phyloP scores from a whole-genome alignment of 1,284 basidiomycete species.

The Fistulinella cinereoalba region DNA sequence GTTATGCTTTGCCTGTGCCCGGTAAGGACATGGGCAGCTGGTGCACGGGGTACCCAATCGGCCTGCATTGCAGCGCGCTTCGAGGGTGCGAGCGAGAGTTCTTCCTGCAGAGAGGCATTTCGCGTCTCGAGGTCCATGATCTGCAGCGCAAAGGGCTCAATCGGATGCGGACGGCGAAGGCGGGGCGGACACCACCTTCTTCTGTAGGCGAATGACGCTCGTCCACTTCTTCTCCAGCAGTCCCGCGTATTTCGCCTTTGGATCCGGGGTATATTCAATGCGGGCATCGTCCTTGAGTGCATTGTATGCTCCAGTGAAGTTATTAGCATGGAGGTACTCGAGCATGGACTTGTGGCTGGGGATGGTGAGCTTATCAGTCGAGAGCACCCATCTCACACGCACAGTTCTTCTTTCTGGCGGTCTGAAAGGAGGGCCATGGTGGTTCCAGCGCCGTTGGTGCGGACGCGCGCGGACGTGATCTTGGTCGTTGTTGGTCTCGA shows the following conservation, averaged over 20 bases:
- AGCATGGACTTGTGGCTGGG: slow-evolving; percentile 81
- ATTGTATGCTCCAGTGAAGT: slow-evolving; percentile 61
- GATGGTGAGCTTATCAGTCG: slow-evolving; percentile 13
- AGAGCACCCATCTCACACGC: slow-evolving; percentile 32
- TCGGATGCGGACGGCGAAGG: slow-evolving; percentile 5
- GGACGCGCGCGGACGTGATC: slow-evolving; percentile 10
- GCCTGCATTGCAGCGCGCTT: slow-evolving; percentile 52
- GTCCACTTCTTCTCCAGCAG: slow-evolving; percentile 96
- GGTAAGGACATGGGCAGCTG: slow-evolving; percentile 74
- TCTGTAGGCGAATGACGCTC: slow-evolving; percentile 87
- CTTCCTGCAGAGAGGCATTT: slow-evolving; percentile 76
- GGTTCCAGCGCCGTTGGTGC: slow-evolving; percentile 12
- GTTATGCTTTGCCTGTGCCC: slow-evolving; percentile 82
- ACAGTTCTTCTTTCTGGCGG: slow-evolving; percentile 83
- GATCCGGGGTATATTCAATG: slow-evolving; percentile 72
- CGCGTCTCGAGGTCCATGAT: slow-evolving; percentile 88
- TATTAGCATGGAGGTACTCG: slow-evolving; percentile 73
- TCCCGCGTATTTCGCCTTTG: slow-evolving; percentile 80
- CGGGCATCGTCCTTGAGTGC: slow-evolving; percentile 60
- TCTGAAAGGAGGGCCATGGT: slow-evolving; percentile 63
- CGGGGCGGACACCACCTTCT: slow-evolving; percentile 61
- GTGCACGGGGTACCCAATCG: slow-evolving; percentile 83
- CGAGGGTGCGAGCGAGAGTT: slow-evolving; percentile 60
- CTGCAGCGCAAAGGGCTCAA: slow-evolving; percentile 39
- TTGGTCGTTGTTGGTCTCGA: slow-evolving; percentile 12